Percentiles rank a stretch among this genome's conserved stretches.
Evolutionary conservation across 108 stramenopile genomes (phyloP).

Genomic region (Pseudonitzschia pungens): DNA sequence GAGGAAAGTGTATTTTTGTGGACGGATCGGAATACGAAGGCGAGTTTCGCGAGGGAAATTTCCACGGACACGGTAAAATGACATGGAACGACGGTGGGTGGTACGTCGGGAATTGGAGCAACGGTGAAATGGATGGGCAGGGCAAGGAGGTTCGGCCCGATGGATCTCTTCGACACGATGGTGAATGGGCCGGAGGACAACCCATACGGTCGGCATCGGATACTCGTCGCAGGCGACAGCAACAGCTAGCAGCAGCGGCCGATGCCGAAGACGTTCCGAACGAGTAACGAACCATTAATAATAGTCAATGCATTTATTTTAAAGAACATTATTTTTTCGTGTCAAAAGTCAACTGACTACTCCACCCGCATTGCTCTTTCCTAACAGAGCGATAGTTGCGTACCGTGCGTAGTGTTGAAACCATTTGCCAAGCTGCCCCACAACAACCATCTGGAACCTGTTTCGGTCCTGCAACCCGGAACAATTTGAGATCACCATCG

Average conservation of each 20-base stretch:
- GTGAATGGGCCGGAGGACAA: constrained; percentile 52
- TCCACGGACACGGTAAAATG: constrained; percentile 54
- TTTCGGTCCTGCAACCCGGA: too few relatives aligned
- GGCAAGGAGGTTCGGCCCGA: constrained; percentile 56
- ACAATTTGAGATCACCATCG: too few relatives aligned
- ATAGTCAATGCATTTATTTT: too few relatives aligned
- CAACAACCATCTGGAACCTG: too few relatives aligned
- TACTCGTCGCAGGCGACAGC: constrained; percentile 22
- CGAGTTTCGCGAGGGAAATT: constrained; percentile 56
- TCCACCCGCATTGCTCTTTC: too few relatives aligned
- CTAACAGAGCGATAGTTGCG: too few relatives aligned
- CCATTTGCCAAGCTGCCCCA: too few relatives aligned
- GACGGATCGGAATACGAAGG: constrained; percentile 53
- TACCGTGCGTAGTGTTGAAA: too few relatives aligned
- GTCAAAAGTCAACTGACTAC: too few relatives aligned
- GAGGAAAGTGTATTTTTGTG: constrained; percentile 48
- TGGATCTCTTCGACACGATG: constrained; percentile 47
- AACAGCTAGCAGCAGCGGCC: neutral
- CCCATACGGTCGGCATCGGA: constrained; percentile 44
- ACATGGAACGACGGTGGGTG: constrained; percentile 61
- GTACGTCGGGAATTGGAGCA: constrained; percentile 58
- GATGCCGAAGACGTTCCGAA: neutral
- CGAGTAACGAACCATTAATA: neutral
- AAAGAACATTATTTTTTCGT: too few relatives aligned
- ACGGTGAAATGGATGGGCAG: constrained; percentile 58